These are phyloP conservation scores for Paxillus rubicundulus DNA, from an alignment of 768 basidiomycete genomes.

Conservation along the genomic window DNA sequence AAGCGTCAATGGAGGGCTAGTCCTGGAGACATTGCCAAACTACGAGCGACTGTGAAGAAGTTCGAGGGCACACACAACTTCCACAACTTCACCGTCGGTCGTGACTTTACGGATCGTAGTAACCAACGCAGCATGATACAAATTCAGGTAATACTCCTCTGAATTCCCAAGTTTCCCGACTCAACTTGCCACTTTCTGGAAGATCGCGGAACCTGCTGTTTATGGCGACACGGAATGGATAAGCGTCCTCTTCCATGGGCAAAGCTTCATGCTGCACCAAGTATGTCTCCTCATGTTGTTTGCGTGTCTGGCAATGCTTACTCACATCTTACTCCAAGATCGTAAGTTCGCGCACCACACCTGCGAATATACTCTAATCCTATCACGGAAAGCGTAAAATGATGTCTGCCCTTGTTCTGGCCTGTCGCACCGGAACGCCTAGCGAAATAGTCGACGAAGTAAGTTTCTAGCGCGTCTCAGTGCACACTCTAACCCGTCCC, in stretches of 20 bases:
- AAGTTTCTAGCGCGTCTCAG: conserved; percentile 1
- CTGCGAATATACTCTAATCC: conserved; percentile 9
- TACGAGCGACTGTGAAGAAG: conserved; percentile 56
- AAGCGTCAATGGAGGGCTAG: conserved; percentile 72
- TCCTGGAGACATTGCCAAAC: conserved; percentile 48
- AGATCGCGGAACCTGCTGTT: conserved; percentile 85
- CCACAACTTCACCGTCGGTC: conserved; percentile 93
- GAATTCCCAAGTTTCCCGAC: background rate
- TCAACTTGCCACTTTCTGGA: background rate
- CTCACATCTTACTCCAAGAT: conserved; percentile 24
- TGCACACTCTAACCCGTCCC: background rate
- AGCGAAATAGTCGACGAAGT: conserved; percentile 73
- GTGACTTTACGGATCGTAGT: conserved; percentile 79
- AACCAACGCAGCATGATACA: conserved; percentile 86
- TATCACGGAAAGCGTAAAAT: conserved; percentile 78
- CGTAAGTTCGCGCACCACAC: conserved; percentile 19
- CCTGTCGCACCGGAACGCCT: conserved; percentile 74
- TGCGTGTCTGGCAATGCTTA: conserved; percentile 16
- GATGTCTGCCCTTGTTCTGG: conserved; percentile 83
- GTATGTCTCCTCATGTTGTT: conserved; percentile 42
- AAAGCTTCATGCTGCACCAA: conserved; percentile 99
- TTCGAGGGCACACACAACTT: conserved; percentile 95
- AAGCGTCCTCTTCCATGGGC: conserved; percentile 89
- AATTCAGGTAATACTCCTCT: conserved; percentile 56
- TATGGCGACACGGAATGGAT: conserved; percentile 95